A percentile compares a stretch with the other conserved stretches of the same genome.
phyloP scores from a whole-genome alignment of 768 basidiomycete species.

The Rhodotorula paludigena region DNA sequence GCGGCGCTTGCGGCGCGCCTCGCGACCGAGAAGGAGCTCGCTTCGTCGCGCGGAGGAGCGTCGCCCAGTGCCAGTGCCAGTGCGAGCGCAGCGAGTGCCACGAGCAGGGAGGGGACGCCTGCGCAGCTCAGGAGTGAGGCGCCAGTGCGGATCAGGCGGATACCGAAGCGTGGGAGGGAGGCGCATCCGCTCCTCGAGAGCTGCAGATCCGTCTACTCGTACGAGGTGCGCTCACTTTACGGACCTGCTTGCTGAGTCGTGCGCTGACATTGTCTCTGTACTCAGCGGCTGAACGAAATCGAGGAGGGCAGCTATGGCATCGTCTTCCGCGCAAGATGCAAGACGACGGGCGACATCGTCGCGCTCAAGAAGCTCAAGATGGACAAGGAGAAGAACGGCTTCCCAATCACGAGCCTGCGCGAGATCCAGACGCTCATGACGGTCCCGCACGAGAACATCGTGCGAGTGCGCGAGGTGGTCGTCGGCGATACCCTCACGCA shows the following conservation, averaged over 20 bases:
- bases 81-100: neutral
- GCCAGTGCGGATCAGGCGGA: neutral
- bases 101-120: conserved; percentile 7
- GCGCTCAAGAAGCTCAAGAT: conserved; percentile 97
- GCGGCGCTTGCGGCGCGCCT: conserved; percentile 18
- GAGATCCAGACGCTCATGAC: conserved; percentile 96
- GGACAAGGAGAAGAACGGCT: conserved; percentile 97
- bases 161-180: conserved; percentile 18
- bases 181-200: conserved; percentile 34
- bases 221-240: conserved; percentile 26
- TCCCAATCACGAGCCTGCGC: conserved; percentile 91
- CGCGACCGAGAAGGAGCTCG: conserved; percentile 12
- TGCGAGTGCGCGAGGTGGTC: conserved; percentile 92
- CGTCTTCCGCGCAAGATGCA: conserved; percentile 92
- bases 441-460: conserved; percentile 73
- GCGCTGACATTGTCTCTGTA: neutral
- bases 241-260: neutral
- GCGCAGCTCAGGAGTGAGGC: neutral
- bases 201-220: conserved; percentile 35
- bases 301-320: conserved; percentile 98
- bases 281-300: conserved; percentile 71
- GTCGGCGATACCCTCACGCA: conserved; percentile 98
- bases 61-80: neutral
- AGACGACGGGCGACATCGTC: conserved; percentile 88
- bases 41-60: neutral